phyloP scores from a whole-genome alignment of 495 filamentous ascomycete genomes.

The Penicillium coprophilum region DNA sequence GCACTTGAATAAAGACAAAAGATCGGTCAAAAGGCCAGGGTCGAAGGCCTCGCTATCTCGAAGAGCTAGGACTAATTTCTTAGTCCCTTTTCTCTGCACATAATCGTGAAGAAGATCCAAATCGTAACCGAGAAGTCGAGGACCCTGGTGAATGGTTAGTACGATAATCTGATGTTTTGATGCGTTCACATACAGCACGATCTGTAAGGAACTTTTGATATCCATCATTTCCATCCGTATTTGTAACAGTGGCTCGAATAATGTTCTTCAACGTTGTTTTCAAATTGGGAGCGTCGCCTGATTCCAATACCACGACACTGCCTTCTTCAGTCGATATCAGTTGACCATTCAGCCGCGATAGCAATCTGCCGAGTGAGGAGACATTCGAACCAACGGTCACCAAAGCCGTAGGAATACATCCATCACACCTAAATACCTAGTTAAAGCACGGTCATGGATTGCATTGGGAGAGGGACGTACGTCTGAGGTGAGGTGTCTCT shows the following conservation, averaged over 20 bases:
- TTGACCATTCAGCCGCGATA: slow-evolving; percentile 62
- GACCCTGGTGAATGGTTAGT: slow-evolving; percentile 47
- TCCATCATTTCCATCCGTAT: slow-evolving; percentile 48
- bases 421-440: slow-evolving; percentile 35
- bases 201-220: slow-evolving; percentile 48
- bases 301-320: slow-evolving; percentile 68
- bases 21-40: slow-evolving; percentile 68
- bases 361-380: slow-evolving; percentile 70
- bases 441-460: slow-evolving; percentile 14
- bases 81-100: slow-evolving; percentile 53
- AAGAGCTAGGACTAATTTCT: slow-evolving; percentile 72
- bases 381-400: slow-evolving; percentile 86
- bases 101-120: slow-evolving; percentile 74
- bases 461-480: slow-evolving; percentile 25
- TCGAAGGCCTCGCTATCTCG: slow-evolving; percentile 95
- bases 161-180: neutral
- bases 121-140: slow-evolving; percentile 85
- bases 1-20: slow-evolving; percentile 76
- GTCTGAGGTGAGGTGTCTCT: slow-evolving; percentile 46
- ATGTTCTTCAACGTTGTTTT: slow-evolving; percentile 82
- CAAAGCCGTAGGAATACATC: slow-evolving; percentile 72
- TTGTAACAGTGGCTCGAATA: slow-evolving; percentile 67
- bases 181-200: slow-evolving; percentile 48
- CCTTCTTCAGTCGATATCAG: slow-evolving; percentile 46
- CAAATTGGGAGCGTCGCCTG: slow-evolving; percentile 76